These are phyloP conservation scores for Diplosphaera chodatii DNA, from an alignment of 139 green algal species.

Conservation along the genomic window DNA sequence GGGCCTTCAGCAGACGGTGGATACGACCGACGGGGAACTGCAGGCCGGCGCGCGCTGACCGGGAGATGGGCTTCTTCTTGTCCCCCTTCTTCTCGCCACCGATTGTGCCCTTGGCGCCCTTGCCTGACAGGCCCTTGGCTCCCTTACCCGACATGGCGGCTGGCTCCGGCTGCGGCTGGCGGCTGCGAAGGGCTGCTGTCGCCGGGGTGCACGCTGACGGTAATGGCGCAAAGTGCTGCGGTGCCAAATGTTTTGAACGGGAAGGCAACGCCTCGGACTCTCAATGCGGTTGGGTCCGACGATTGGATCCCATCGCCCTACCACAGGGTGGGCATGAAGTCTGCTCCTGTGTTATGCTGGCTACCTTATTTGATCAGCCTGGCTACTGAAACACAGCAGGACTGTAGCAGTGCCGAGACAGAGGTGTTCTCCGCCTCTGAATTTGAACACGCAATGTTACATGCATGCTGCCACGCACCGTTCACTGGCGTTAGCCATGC, in stretches of 20 bases:
- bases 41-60: conserved; percentile 80
- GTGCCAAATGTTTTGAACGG: neutral
- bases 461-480: no score
- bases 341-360: no score
- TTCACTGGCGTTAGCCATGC: no score
- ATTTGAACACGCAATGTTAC: no score
- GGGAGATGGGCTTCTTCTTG: conserved; percentile 81
- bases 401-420: no score
- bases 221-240: neutral
- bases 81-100: conserved; percentile 49
- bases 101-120: conserved; percentile 94
- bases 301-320: no score
- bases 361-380: no score
- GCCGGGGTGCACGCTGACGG: neutral
- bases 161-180: neutral
- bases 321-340: no score
- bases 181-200: neutral
- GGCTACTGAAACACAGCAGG: no score
- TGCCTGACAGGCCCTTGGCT: conserved; percentile 85
- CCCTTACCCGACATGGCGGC: conserved; percentile 74
- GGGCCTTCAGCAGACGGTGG: conserved; percentile 93
- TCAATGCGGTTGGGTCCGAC: no score
- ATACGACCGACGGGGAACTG: conserved; percentile 98
- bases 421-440: no score
- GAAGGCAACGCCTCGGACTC: no score